Evolutionary conservation across 805 yeast genomes (phyloP).

Genomic region (Sugiyamaella mastotermitis): DNA sequence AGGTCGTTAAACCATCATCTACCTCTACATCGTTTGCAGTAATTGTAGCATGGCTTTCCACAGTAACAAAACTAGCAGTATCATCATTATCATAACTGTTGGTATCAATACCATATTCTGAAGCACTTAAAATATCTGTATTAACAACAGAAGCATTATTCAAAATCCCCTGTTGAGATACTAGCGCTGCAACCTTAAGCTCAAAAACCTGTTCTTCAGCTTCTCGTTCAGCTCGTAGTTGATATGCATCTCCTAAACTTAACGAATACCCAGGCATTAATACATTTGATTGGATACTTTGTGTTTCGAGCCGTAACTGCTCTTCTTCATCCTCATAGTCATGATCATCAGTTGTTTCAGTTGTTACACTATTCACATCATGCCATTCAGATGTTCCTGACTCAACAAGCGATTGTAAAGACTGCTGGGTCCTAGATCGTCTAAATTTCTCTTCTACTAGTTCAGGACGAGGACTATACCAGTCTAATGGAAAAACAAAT

Average conservation of each 20-base stretch:
- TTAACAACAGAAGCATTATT: conserved; percentile 1
- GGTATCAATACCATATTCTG: background rate
- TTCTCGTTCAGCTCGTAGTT: too few species aligned
- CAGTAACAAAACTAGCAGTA: conserved; percentile 2
- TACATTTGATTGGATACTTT: too few species aligned
- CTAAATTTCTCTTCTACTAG: conserved; percentile 1
- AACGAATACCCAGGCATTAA: too few species aligned
- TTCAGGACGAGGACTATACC: conserved; percentile 9
- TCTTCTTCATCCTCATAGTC: too few species aligned
- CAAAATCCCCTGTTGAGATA: background rate
- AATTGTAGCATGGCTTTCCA: background rate
- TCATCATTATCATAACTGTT: background rate
- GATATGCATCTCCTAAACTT: too few species aligned
- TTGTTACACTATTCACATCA: background rate
- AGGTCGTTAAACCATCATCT: conserved; percentile 25
- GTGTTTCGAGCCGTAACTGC: too few species aligned
- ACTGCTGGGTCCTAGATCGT: background rate
- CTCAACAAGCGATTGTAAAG: background rate
- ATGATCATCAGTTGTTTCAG: background rate
- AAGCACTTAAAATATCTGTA: background rate
- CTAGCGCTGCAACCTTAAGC: too few species aligned
- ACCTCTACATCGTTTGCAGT: conserved; percentile 1
- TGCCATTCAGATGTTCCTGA: background rate
- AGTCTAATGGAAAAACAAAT: conserved; percentile 7
- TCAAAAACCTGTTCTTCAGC: too few species aligned